Conservation (phyloP, 768 basidiomycete species). For the Macrocybe gigantea region DNA sequence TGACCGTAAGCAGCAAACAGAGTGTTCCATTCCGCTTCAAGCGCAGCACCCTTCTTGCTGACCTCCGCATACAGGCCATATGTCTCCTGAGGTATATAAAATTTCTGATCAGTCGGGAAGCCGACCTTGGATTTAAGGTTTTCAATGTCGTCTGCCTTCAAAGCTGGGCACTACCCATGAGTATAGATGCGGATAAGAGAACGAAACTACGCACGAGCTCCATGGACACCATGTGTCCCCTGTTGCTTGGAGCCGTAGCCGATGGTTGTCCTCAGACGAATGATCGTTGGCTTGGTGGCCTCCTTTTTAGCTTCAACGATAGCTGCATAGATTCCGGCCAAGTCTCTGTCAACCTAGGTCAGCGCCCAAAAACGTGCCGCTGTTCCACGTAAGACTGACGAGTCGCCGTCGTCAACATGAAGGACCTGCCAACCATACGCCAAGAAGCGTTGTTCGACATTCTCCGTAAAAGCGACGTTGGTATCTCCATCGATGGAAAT, state of each 20-base stretch:
- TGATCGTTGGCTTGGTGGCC: conserved; percentile 81
- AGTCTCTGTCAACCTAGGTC: conserved; percentile 46
- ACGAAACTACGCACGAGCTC: conserved; percentile 61
- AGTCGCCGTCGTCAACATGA: conserved; percentile 74
- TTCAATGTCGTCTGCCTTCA: conserved; percentile 88
- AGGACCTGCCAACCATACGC: conserved; percentile 95
- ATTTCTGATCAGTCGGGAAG: conserved; percentile 72
- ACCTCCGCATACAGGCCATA: conserved; percentile 63
- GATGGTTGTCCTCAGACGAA: conserved; percentile 84
- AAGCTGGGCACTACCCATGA: conserved; percentile 39
- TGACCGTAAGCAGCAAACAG: conserved; percentile 63
- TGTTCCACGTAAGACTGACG: conserved; percentile 31
- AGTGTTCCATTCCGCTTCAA: conserved; percentile 70
- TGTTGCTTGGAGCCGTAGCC: conserved; percentile 91
- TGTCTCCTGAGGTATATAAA: conserved; percentile 70
- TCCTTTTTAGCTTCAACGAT: conserved; percentile 74
- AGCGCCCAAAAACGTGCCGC: neutral
- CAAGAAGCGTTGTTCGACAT: conserved; percentile 83
- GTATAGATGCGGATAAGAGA: neutral
- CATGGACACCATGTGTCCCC: conserved; percentile 93
- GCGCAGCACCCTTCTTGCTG: conserved; percentile 66
- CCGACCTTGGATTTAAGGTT: conserved; percentile 80
- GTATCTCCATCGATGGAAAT: conserved; percentile 97
- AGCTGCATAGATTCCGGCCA: conserved; percentile 69
- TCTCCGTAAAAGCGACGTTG: conserved; percentile 88